A percentile compares a stretch with the other conserved stretches of the same genome.
Evolutionary conservation across 1,284 basidiomycete genomes (phyloP).

Genomic region (Ceratobasidium sp.): DNA sequence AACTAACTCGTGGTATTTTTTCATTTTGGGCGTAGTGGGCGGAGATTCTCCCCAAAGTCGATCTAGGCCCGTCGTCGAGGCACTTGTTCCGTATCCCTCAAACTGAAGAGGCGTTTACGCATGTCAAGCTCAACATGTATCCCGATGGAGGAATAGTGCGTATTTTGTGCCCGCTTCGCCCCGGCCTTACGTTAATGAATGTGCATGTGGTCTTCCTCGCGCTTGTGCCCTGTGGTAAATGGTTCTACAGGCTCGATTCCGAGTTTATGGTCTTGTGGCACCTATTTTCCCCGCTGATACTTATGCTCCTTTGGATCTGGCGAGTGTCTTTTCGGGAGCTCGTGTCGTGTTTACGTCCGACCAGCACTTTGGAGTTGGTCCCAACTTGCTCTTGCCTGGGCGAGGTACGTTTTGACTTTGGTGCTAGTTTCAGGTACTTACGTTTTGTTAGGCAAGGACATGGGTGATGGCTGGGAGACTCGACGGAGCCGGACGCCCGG

Average conservation of each 20-base stretch:
- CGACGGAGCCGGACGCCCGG: constrained; percentile 80
- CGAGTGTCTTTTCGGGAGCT: constrained; percentile 90
- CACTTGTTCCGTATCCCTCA: constrained; percentile 82
- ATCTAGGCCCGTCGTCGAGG: constrained; percentile 80
- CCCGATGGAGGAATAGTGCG: constrained; percentile 95
- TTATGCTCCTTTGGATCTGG: constrained; percentile 74
- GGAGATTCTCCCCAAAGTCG: constrained; percentile 76
- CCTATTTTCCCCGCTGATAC: constrained; percentile 61
- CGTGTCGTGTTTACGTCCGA: constrained; percentile 81
- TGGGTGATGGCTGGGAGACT: constrained; percentile 99
- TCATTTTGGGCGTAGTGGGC: constrained; percentile 64
- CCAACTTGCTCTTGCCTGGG: constrained; percentile 91
- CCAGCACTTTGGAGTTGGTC: constrained; percentile 93
- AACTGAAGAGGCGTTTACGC: constrained; percentile 65
- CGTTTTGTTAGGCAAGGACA: constrained; percentile 65
- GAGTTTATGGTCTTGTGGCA: constrained; percentile 82
- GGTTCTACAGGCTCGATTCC: constrained; percentile 75
- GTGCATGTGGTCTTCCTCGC: constrained; percentile 36
- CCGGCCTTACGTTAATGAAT: constrained; percentile 12
- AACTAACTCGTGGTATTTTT: constrained; percentile 8
- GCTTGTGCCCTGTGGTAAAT: constrained; percentile 10
- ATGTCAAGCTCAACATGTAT: constrained; percentile 93
- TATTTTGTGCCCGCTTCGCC: constrained; percentile 41
- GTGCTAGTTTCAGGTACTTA: neutral
- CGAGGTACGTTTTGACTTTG: constrained; percentile 58